Conservation (phyloP, 805 yeast species). For the Kodamaea kakaduensis region DNA sequence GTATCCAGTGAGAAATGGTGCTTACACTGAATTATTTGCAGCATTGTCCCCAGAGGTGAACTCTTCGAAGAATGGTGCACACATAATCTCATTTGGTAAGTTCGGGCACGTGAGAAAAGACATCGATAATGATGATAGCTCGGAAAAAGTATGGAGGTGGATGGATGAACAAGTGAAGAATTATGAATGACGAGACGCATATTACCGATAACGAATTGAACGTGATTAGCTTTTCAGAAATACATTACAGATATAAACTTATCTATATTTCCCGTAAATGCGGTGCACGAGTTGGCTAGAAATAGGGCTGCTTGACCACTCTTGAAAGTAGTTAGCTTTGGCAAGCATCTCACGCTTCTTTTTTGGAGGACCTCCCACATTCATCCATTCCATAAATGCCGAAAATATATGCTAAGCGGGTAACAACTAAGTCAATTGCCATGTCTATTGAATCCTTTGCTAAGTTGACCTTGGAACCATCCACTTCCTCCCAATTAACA, state of each 20-base stretch:
- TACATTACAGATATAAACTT: too few relatives aligned
- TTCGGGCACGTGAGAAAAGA: slow-evolving; percentile 31
- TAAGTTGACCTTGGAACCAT: slow-evolving; percentile 88
- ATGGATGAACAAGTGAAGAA: slow-evolving; percentile 22
- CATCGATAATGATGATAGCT: slow-evolving; percentile 29
- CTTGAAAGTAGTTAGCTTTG: too few relatives aligned
- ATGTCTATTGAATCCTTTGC: slow-evolving; percentile 86
- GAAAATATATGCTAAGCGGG: slow-evolving; percentile 79
- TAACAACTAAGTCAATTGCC: slow-evolving; percentile 92
- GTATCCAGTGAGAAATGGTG: slow-evolving; percentile 33
- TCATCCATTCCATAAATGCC: slow-evolving; percentile 62
- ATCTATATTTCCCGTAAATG: too few relatives aligned
- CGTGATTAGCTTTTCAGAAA: too few relatives aligned
- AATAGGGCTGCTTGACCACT: too few relatives aligned
- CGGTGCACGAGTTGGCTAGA: too few relatives aligned
- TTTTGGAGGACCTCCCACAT: slow-evolving; percentile 6
- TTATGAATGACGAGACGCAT: slow-evolving; percentile 1
- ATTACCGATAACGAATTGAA: too few relatives aligned
- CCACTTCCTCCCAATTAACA: slow-evolving; percentile 95
- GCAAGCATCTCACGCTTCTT: too few relatives aligned
- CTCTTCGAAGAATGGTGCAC: slow-evolving; percentile 26
- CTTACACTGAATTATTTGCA: slow-evolving; percentile 42
- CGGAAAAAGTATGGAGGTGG: slow-evolving; percentile 30
- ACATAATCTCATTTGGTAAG: slow-evolving; percentile 37
- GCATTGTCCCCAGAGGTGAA: slow-evolving; percentile 38